Conservation (phyloP, 2,329 filamentous ascomycete species). For the Ophiocordyceps camponoti-leonardi region DNA sequence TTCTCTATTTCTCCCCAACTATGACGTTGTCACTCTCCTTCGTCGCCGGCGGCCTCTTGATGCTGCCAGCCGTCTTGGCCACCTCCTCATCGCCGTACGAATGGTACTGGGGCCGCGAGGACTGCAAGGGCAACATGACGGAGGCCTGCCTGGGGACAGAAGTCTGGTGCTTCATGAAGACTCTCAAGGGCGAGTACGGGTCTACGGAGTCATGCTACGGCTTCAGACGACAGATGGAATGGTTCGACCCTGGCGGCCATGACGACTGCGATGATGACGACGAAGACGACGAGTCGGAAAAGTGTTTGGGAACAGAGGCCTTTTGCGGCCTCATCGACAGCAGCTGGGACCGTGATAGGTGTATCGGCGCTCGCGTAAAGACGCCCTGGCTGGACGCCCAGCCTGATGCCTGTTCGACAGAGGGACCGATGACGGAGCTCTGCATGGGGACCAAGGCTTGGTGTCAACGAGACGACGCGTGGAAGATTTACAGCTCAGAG, state of each 20-base stretch:
- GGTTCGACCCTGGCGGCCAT: not conserved
- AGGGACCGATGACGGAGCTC: not conserved
- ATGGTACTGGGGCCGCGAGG: too few relatives aligned
- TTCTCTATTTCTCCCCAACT: too few relatives aligned
- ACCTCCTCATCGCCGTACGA: too few relatives aligned
- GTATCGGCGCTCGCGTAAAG: not conserved
- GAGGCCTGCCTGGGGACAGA: too few relatives aligned
- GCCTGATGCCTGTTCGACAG: not conserved
- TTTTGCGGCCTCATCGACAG: not conserved
- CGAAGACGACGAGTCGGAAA: not conserved
- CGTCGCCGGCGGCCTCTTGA: too few relatives aligned
- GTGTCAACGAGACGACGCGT: not conserved
- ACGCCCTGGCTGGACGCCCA: not conserved
- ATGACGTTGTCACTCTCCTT: too few relatives aligned
- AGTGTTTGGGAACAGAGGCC: not conserved
- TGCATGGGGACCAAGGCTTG: not conserved
- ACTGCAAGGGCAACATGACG: too few relatives aligned
- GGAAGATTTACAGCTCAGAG: not conserved
- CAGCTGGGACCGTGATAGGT: not conserved
- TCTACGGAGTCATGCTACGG: not conserved
- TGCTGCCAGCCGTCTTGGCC: too few relatives aligned
- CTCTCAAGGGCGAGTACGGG: not conserved
- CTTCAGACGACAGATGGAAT: not conserved
- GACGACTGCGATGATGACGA: too few relatives aligned
- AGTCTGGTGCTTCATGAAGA: not conserved